Base-by-base conservation (phyloP, 495 filamentous ascomycete genomes). In the Cryomyces minteri region DNA sequence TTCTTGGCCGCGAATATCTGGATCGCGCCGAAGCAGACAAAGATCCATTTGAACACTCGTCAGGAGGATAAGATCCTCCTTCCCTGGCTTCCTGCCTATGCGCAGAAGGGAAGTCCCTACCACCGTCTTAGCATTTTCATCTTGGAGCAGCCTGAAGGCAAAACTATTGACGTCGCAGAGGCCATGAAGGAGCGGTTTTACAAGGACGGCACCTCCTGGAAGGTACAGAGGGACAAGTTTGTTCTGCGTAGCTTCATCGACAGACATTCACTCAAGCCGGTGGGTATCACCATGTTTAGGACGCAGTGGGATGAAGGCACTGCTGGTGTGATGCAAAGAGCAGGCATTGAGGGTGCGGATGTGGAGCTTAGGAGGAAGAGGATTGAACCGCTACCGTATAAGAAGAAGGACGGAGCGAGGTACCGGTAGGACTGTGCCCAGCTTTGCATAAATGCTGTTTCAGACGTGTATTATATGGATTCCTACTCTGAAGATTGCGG, bases 51-150 rank as follows among this genome's bases (percentile, higher is more conserved):
- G 11, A 25, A 25, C 18, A 25, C 2, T 25, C 18, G 18, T 25
- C 18, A 25, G 18, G 63, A 65, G 29, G 63, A 64, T 43, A 72
- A 86, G 50, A 66, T 82, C 9, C 68, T 87, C 39, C 69, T 88
- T 3, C 77, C 82, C 4, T 99, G 88, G 82, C 62, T 87, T 2
- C 78, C 90, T 1, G 80, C 90, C 2, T 80, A 77, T 49, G 81
- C 85, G 3, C 84, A 95, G 57, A 92, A 85, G 66, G 90, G 90
- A 41, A 71, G 76, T 11, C 86, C 86, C 2, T 96, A 95, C 60
- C 92, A 95, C 65, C 81, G 90, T 43, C 69, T 93, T 33, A 72
- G 74, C 31, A 57, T 96, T 42, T 83, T 94, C 61, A 67, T 96
- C 41, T 66, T 96, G 32, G 70, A 88, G 63, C 90, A 99, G 64